phyloP scores from a whole-genome alignment of 1,284 basidiomycete species.

The Ceratobasidium sp. region DNA sequence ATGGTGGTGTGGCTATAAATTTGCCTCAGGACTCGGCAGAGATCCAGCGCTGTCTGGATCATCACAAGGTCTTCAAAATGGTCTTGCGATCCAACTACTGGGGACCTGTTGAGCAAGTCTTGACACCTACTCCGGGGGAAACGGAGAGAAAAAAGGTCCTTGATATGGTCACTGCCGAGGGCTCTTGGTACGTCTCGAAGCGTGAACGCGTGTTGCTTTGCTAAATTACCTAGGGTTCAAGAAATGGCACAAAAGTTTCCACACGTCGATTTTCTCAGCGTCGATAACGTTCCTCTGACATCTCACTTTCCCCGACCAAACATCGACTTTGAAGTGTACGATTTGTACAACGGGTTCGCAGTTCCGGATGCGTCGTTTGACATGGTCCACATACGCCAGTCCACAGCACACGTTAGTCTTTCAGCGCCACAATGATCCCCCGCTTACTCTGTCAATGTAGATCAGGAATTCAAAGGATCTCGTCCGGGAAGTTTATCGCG shows the following conservation, averaged over 20 bases:
- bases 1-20: too few relatives aligned
- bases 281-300: conserved; percentile 1
- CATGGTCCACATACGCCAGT: neutral
- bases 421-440: neutral
- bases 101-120: neutral
- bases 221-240: neutral
- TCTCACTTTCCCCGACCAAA: neutral
- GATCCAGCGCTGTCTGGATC: neutral
- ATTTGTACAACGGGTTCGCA: neutral
- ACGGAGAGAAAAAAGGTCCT: neutral
- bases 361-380: neutral
- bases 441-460: neutral
- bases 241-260: conserved; percentile 17
- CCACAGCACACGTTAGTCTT: neutral
- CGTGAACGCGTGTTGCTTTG: neutral
- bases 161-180: neutral
- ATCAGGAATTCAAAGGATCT: neutral
- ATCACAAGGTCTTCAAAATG: neutral
- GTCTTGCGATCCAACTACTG: neutral
- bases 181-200: neutral
- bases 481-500: conserved; percentile 3
- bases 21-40: neutral
- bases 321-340: conserved; percentile 19
- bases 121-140: neutral
- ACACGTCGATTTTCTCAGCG: conserved; percentile 1